phyloP scores from a whole-genome alignment of 495 filamentous ascomycete genomes.

The Cenococcum geophilum region DNA sequence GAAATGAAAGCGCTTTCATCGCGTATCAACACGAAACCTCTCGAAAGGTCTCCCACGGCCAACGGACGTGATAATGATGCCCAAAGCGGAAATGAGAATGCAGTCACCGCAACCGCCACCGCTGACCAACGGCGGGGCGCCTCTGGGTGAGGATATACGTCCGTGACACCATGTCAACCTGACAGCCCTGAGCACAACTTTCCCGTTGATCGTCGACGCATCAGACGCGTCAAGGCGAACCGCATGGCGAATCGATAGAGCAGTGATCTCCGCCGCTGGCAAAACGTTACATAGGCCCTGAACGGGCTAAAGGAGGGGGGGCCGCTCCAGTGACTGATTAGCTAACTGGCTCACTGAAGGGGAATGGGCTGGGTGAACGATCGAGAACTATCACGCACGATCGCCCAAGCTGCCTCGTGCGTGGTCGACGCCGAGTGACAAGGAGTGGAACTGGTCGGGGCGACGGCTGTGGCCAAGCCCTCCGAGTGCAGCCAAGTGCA shows the following conservation, averaged over 20 bases:
- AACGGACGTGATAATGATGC: not conserved
- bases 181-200: constrained; percentile 27
- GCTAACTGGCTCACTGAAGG: too few species aligned
- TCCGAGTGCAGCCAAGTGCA: too few species aligned
- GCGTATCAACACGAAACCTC: constrained; percentile 29
- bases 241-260: constrained; percentile 29
- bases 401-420: not conserved
- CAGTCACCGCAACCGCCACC: constrained; percentile 12
- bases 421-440: not conserved
- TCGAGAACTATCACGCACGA: too few species aligned
- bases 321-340: too few species aligned
- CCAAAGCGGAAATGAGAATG: constrained; percentile 15
- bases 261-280: constrained; percentile 15
- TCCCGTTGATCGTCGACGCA: constrained; percentile 22
- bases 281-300: constrained; percentile 18
- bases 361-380: too few species aligned
- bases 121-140: constrained; percentile 16
- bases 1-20: constrained; percentile 29
- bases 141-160: constrained; percentile 9
- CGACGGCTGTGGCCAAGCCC: not conserved
- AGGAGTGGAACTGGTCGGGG: not conserved
- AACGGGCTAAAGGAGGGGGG: too few species aligned
- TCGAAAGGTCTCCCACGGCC: not conserved
- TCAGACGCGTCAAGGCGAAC: constrained; percentile 4
- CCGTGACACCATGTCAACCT: constrained; percentile 25